Percentiles rank a stretch among this genome's conserved stretches.
These are phyloP conservation scores for Glonium stellatum DNA, from an alignment of 495 filamentous ascomycete species.

Conservation along the genomic window DNA sequence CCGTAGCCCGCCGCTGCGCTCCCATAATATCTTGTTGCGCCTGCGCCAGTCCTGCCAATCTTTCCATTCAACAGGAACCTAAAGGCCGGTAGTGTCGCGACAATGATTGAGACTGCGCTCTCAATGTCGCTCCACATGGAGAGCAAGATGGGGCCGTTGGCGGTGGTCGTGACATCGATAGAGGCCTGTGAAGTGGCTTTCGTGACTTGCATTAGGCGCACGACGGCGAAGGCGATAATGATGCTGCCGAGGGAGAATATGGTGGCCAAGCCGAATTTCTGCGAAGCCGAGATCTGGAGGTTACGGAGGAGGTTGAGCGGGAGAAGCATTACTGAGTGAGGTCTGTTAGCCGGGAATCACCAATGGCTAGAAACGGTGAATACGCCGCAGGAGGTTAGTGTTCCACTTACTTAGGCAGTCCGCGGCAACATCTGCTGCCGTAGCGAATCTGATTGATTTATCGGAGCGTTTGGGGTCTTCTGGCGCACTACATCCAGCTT, in stretches of 20 bases:
- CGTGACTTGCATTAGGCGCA: conserved; percentile 33
- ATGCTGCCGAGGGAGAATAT: conserved; percentile 35
- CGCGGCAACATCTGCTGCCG: conserved; percentile 2
- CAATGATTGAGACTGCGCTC: conserved; percentile 2
- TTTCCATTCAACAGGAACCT: background rate
- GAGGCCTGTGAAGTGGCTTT: background rate
- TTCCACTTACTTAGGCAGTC: conserved; percentile 34
- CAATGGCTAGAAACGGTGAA: too few species aligned
- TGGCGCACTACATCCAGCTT: conserved; percentile 14
- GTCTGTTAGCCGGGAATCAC: background rate
- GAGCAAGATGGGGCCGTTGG: conserved; percentile 17
- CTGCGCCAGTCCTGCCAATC: background rate
- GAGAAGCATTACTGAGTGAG: conserved; percentile 33
- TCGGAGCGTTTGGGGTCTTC: conserved; percentile 14
- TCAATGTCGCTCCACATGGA: conserved; percentile 21
- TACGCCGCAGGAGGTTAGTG: background rate
- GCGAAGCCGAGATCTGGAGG: conserved; percentile 27
- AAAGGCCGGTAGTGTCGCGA: background rate
- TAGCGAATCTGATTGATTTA: conserved; percentile 6
- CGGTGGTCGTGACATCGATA: conserved; percentile 10
- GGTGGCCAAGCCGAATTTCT: conserved; percentile 33
- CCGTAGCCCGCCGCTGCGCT: background rate
- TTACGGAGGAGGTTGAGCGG: conserved; percentile 33
- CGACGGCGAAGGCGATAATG: conserved; percentile 35
- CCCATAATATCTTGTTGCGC: background rate